These are phyloP conservation scores for Phoenix dactylifera DNA, from an alignment of 176 grass and related monocot species.

Conservation along the genomic window DNA sequence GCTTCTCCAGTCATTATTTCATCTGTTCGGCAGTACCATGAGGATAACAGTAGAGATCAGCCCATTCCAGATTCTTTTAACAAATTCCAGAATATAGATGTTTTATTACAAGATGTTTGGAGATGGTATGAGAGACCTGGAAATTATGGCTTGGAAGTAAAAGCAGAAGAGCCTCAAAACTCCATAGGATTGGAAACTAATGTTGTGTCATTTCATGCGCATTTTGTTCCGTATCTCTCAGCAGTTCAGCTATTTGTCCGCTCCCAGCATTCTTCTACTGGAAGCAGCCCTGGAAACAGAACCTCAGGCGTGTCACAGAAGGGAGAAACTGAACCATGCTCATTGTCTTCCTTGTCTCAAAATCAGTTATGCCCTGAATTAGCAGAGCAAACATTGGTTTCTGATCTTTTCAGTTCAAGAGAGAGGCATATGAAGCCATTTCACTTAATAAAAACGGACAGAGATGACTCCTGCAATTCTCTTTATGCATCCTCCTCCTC, in stretches of 20 bases:
- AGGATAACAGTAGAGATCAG: no score
- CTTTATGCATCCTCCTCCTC: background rate
- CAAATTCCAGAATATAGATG: background rate
- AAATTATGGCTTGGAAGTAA: slow-evolving; percentile 3
- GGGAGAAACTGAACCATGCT: no score
- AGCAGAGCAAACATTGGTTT: no score
- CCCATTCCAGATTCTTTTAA: background rate
- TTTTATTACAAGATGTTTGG: background rate
- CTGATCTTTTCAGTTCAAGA: no score
- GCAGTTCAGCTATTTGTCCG: slow-evolving; percentile 2
- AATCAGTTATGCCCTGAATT: no score
- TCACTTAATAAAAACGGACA: no score
- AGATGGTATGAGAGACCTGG: background rate
- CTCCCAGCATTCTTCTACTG: no score
- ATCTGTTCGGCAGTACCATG: no score
- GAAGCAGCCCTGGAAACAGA: no score
- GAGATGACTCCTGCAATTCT: background rate
- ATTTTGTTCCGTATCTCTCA: slow-evolving; percentile 1
- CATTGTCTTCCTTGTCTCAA: no score
- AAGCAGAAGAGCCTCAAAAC: background rate
- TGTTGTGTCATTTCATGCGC: background rate
- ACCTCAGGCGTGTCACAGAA: no score
- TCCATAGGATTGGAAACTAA: no score
- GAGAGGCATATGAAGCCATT: background rate
- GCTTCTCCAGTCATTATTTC: slow-evolving; percentile 7